Base-by-base conservation (phyloP, 1,284 basidiomycete species). In the Microbotryum saponariae region DNA sequence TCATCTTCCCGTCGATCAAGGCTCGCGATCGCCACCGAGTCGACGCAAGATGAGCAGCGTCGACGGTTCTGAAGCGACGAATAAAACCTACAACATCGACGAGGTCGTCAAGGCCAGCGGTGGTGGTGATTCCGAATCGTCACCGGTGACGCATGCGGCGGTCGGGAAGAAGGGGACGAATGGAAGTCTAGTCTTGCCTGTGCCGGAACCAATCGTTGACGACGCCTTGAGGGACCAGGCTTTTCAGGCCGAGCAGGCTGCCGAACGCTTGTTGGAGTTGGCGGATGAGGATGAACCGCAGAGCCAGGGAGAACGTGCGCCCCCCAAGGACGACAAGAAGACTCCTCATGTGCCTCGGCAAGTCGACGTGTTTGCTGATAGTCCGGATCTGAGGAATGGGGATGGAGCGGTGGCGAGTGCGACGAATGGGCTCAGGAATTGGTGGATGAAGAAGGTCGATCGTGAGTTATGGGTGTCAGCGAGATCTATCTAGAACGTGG, bases 221-320 rank as follows among this genome's bases (percentile, higher is more conserved):
- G 89, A 92, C 72, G 88, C 86, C 37, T 76, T 91, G 67, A 82
- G 85, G 51, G 88, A 88, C 2, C 83, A 89, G 62, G 90, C 89
- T 3, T 87, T 88, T 66, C 90, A 92, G 73, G 91, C 89, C 0
- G 85, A 91, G 72, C 89, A 87, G 71, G 87, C 90, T 8, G 91
- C 89, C 2, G 84, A 88, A 72, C 53, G 66, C 4, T 37, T 67
- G 16, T 51, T 67, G n/a, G 66, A 67, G 42, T 58, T 67, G 14
- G 58, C 59, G 9, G 37, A 42, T 42, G 56, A 62, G 33, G 63
- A 65, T 47, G 31, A 29, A 16, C 9, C 18, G 37, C 37, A 21
- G 31, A 33, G 6, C 6, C 18, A 4, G 33, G 21, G 2, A 31
- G 23, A 2, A n/a, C 25, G 20, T 56, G 37, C 37, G 37, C 4